Conservation (phyloP, 1,284 basidiomycete genomes). For the Tylopilus orsonianus region DNA sequence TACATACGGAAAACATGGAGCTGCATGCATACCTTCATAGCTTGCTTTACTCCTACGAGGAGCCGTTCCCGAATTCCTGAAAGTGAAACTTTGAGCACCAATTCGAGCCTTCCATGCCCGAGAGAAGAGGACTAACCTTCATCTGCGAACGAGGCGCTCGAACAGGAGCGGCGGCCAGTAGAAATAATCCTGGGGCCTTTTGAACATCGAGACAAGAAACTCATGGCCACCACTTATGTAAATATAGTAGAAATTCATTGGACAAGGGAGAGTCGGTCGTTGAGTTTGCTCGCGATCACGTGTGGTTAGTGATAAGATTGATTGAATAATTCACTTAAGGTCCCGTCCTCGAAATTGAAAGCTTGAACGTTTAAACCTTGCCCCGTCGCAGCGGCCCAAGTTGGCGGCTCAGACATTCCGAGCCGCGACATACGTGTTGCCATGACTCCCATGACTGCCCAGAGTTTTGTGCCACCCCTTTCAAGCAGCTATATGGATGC, state of each 20-base stretch:
- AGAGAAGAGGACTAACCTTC: constrained; percentile 22
- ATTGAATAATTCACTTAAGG: no score
- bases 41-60: constrained; percentile 47
- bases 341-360: no score
- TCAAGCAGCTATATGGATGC: constrained; percentile 50
- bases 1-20: not conserved
- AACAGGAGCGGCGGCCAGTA: constrained; percentile 13
- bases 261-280: no score
- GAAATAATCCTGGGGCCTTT: constrained; percentile 9
- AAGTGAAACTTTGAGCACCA: not conserved
- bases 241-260: no score
- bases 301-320: constrained; percentile 21
- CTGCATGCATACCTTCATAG: constrained; percentile 59
- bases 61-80: constrained; percentile 49
- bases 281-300: constrained; percentile 22
- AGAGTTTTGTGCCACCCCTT: constrained; percentile 29
- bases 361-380: no score
- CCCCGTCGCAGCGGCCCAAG: no score
- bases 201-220: constrained; percentile 9
- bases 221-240: constrained; percentile 15
- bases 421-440: not conserved
- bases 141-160: constrained; percentile 12
- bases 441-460: constrained; percentile 15
- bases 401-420: no score
- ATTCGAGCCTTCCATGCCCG: not conserved